Base-by-base conservation (phyloP, 352 stramenopile genomes). In the Pelagophyceae sp. region DNA sequence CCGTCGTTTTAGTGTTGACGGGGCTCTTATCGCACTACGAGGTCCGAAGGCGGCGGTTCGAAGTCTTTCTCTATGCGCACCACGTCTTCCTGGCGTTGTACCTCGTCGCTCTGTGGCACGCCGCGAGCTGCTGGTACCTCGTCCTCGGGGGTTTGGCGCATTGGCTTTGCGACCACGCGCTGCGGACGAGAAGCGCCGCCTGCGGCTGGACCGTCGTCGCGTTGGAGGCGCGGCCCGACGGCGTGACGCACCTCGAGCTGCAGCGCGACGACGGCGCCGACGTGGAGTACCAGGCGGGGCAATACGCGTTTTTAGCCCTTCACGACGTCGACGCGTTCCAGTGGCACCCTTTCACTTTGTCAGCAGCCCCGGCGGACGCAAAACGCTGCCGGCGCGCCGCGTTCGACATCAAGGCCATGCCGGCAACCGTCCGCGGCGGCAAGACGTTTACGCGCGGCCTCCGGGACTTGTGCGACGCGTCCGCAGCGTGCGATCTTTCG, bases 281-380 rank as follows among this genome's bases (percentile, higher is more conserved):
- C 27, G 76, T 81, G 45, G 35, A 60, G 5, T 77, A 82, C 71
- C 38, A 77, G 29, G 70, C 81, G n/a, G 83, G 83, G 15, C 83
- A 86, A 80, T 95, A 95, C 79, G 84, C 90, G 38, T 94, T 89
- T 75, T 64, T 95, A 27, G 91, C 94, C 67, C 82, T 95, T 23
- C 89, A 90, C 0, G 67, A 83, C 27, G 85, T 95, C 78, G 92
- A 88, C 11, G 79, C 84, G 58, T 86, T 87, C 38, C 86, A 94
- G 82, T 94, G 90, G 90, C 90, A 95, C 83, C 90, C 90, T 38
- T 95, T 94, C 80, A 94, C 88, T 38, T 87, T 95, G 74, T 92
- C 89, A n/a, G 92, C 87, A 1, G 89, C 88, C 0, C 90, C 90
- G 0, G 80, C 89, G 71, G 88, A 94, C 76, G 78, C 58, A 5